Conservation (phyloP, 108 stramenopile species). For the Nitzschia sp. region DNA sequence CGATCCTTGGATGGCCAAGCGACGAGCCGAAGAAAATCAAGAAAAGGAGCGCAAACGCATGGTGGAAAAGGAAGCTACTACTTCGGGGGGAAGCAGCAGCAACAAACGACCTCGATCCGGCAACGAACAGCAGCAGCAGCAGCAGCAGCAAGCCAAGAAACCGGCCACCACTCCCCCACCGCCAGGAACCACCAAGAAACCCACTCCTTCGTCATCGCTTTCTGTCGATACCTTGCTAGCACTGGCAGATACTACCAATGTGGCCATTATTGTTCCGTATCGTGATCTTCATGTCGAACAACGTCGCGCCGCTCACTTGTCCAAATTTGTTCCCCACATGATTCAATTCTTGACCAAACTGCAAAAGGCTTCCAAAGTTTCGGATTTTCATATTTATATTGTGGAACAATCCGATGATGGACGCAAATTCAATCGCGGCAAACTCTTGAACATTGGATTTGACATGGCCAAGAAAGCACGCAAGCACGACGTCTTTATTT, state of each 20-base stretch:
- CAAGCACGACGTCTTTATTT: conserved; percentile 85
- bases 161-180: not conserved
- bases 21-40: conserved; percentile 50
- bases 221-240: conserved; percentile 36
- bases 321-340: conserved; percentile 93
- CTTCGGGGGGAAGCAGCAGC: conserved; percentile 31
- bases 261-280: conserved; percentile 97
- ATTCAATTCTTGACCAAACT: conserved; percentile 66
- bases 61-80: conserved; percentile 15
- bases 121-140: conserved; percentile 1
- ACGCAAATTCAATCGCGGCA: conserved; percentile 99
- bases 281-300: conserved; percentile 92
- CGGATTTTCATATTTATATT: conserved; percentile 93
- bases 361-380: conserved; percentile 34
- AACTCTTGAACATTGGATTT: conserved; percentile 98
- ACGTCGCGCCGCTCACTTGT: conserved; percentile 88
- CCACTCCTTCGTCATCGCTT: not conserved
- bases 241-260: conserved; percentile 53
- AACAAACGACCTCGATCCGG: conserved; percentile 8
- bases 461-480: conserved; percentile 74
- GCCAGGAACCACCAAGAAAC: not conserved
- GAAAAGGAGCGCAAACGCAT: conserved; percentile 31
- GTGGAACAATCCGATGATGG: conserved; percentile 95
- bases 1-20: conserved; percentile 76
- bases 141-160: not conserved